A percentile compares a stretch with the other conserved stretches of the same genome.
phyloP scores from a whole-genome alignment of 2,329 filamentous ascomycete genomes.

The Pseudogymnoascus sp. region DNA sequence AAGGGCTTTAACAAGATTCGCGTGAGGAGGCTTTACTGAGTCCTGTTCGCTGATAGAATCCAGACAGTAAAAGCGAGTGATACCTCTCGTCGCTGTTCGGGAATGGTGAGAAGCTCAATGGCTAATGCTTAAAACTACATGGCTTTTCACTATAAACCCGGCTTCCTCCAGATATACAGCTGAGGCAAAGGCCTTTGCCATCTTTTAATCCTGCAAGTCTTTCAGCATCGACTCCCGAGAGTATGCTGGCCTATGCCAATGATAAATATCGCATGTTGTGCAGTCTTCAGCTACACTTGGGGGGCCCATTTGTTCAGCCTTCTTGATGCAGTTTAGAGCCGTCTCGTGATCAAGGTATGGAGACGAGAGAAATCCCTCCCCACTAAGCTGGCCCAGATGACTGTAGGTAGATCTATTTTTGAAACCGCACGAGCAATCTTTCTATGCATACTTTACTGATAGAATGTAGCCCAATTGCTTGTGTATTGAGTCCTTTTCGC shows the following conservation, averaged over 20 bases:
- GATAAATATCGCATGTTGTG: neutral
- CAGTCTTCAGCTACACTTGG: neutral
- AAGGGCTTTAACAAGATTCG: no score
- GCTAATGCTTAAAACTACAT: neutral
- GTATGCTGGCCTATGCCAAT: neutral
- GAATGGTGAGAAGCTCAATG: no score
- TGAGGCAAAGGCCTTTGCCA: neutral
- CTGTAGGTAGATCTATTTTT: neutral
- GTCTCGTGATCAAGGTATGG: neutral
- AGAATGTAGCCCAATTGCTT: neutral
- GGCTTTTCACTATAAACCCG: neutral
- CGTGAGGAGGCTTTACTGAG: no score
- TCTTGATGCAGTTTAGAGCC: neutral
- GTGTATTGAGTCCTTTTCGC: neutral
- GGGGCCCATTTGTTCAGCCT: neutral
- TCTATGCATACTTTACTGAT: neutral
- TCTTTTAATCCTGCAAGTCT: neutral
- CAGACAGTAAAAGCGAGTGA: no score
- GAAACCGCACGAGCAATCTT: neutral
- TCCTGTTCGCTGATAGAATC: no score
- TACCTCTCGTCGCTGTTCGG: no score
- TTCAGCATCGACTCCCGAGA: neutral
- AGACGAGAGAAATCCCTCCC: neutral
- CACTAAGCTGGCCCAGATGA: neutral
- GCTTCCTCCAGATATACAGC: neutral